A percentile compares a stretch with the other conserved stretches of the same genome.
These are phyloP conservation scores for Paracoccidioides lutzii DNA, from an alignment of 2,329 filamentous ascomycete genomes.

Conservation along the genomic window DNA sequence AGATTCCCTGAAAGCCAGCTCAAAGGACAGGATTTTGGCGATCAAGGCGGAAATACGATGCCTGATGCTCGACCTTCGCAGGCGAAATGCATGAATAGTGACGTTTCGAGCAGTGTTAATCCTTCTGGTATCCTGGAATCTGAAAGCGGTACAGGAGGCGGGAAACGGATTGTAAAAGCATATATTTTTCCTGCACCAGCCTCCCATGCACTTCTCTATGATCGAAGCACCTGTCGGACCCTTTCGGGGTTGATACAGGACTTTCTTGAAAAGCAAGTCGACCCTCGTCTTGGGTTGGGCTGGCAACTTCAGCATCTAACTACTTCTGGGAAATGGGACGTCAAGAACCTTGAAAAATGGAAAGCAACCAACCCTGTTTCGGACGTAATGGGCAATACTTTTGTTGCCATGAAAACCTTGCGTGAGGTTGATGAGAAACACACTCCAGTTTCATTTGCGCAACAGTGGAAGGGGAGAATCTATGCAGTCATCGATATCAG, in stretches of 20 bases:
- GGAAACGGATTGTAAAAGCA: slow-evolving; percentile 37
- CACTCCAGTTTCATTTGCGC: slow-evolving; percentile 58
- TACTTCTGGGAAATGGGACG: slow-evolving; percentile 90
- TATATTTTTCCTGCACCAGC: slow-evolving; percentile 62
- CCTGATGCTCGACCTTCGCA: neutral
- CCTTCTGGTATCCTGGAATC: neutral
- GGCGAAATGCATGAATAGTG: neutral
- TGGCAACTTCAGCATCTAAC: slow-evolving; percentile 89
- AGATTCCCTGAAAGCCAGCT: neutral
- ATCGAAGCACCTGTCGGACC: slow-evolving; percentile 58
- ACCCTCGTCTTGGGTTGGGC: slow-evolving; percentile 62
- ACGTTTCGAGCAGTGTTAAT: slow-evolving; percentile 4
- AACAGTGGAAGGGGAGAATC: slow-evolving; percentile 53
- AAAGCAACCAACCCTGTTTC: slow-evolving; percentile 66
- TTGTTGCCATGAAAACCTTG: slow-evolving; percentile 85
- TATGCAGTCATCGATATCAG: slow-evolving; percentile 80
- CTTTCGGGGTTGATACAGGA: slow-evolving; percentile 70
- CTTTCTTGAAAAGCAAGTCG: slow-evolving; percentile 64
- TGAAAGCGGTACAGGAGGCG: slow-evolving; percentile 37
- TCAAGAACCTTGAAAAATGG: slow-evolving; percentile 94
- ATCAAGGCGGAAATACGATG: neutral
- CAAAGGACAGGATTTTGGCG: neutral
- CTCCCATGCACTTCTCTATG: slow-evolving; percentile 73
- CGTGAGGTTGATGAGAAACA: slow-evolving; percentile 78
- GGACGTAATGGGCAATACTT: slow-evolving; percentile 61